Evolutionary conservation across 805 yeast species (phyloP).

Genomic region (Zygotorulaspora sp.): DNA sequence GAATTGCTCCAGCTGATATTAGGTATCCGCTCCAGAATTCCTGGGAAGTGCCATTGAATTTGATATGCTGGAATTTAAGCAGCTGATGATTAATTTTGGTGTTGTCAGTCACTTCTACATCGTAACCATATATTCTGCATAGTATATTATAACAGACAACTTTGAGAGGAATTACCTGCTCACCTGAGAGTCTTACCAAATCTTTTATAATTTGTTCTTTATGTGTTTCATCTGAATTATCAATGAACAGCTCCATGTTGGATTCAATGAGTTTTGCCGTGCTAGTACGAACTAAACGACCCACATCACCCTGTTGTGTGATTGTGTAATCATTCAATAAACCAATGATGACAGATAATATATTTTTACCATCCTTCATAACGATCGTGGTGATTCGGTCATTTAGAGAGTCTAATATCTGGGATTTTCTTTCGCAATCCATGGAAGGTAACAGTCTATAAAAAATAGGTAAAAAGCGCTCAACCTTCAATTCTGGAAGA

Average conservation of each 20-base stretch:
- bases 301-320: slow-evolving; percentile 89
- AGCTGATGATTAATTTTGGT: slow-evolving; percentile 29
- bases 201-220: slow-evolving; percentile 28
- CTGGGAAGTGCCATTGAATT: slow-evolving; percentile 12
- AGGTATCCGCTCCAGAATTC: slow-evolving; percentile 55
- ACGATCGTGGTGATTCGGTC: slow-evolving; percentile 5
- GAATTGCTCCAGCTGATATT: slow-evolving; percentile 53
- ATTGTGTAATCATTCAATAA: slow-evolving; percentile 72
- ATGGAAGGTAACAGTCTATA: slow-evolving; percentile 3
- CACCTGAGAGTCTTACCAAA: slow-evolving; percentile 56
- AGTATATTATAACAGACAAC: slow-evolving; percentile 23
- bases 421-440: slow-evolving; percentile 20
- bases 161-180: slow-evolving; percentile 55
- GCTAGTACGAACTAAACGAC: slow-evolving; percentile 61
- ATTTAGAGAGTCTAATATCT: slow-evolving; percentile 14
- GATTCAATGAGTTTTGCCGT: slow-evolving; percentile 26
- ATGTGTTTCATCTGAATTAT: slow-evolving; percentile 5
- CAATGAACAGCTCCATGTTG: slow-evolving; percentile 7
- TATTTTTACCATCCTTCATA: background rate
- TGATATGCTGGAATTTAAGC: slow-evolving; percentile 13
- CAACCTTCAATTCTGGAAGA: slow-evolving; percentile 15
- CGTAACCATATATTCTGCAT: slow-evolving; percentile 8
- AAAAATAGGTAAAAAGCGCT: slow-evolving; percentile 10
- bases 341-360: slow-evolving; percentile 16
- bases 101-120: slow-evolving; percentile 9